Conservation (phyloP, 257 asterid genomes). For the Gentiana dahurica region DNA sequence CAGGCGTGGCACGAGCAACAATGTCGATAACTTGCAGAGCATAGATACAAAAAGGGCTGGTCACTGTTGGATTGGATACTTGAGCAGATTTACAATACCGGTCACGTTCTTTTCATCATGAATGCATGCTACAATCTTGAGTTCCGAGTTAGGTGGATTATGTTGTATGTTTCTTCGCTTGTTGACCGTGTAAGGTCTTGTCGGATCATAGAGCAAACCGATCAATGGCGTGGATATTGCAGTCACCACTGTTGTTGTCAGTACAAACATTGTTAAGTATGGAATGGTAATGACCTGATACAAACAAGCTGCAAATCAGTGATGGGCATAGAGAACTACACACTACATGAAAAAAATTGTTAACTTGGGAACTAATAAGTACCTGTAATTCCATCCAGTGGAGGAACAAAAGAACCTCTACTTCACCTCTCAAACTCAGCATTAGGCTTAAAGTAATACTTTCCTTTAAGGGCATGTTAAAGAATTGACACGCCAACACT, state of each 20-base stretch:
- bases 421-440: constrained; percentile 68
- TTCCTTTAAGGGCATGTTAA: constrained; percentile 42
- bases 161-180: constrained; percentile 64
- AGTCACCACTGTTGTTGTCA: constrained; percentile 29
- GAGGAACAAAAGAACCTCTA: constrained; percentile 49
- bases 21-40: constrained; percentile 56
- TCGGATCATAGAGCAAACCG: constrained; percentile 57
- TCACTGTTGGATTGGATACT: constrained; percentile 36
- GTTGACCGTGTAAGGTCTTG: constrained; percentile 68
- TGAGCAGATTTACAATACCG: constrained; percentile 39
- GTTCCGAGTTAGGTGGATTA: constrained; percentile 36
- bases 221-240: constrained; percentile 46
- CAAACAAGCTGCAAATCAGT: not conserved
- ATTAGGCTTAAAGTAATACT: constrained; percentile 56
- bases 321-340: not conserved
- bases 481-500: constrained; percentile 25
- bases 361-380: not conserved
- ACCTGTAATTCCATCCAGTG: constrained; percentile 73
- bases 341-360: not conserved
- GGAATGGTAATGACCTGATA: constrained; percentile 50
- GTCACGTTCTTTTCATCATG: constrained; percentile 35
- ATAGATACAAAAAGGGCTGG: constrained; percentile 35
- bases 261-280: constrained; percentile 42
- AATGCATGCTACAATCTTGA: constrained; percentile 44
- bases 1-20: constrained; percentile 46